Evolutionary conservation across 2,329 filamentous ascomycete species (phyloP), one percentile per base, ranked within the genome.

Genomic region (Trichoderma harzianum): DNA sequence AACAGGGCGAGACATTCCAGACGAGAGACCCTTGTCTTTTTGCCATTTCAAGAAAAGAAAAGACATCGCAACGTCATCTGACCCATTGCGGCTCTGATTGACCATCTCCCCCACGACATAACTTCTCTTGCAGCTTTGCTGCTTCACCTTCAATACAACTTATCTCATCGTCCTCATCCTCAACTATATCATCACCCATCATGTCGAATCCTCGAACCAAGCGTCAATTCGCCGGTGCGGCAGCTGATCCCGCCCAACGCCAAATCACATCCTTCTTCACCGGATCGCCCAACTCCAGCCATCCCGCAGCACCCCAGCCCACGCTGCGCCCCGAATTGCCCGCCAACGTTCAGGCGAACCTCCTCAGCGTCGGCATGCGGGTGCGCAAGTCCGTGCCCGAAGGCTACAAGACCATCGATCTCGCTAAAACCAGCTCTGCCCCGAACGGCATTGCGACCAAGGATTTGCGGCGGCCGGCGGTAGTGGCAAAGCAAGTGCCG

Each of bases 361-460:
- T 98, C n/a, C 86, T 98, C 55, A 93, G 88, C 77, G 95, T 98
- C 74, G 95, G 95, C 77, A 98, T 98, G 94, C 91, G 95, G 28
- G 88, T 98, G 65, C 92, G 95, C 79, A 98, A 98, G 84, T 93
- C 93, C 12, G 92, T 98, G 8, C 92, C 94, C 0, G 95, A 98
- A 80, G 95, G 95, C 72, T 98, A 98, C 87, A 97, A 97, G 84
- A 97, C 93, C 2, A 80, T 79, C 74, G 77, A 79, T 67, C 83
- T 85, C 73, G 84, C 83, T 75, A 80, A 78, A 53, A 0, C 47
- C 11, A 24, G 11, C 21, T 7, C 47, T 24, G 1, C 21, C 47
- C 11, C 21, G 0, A 53, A 7, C 21, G 21, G 47, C 21, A 21
- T 24, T 24, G 57, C 57, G 18, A 3, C 55, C 21, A 66, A 24